Conservation (phyloP, 2,329 filamentous ascomycete genomes). For the Nothopassalora personata region DNA sequence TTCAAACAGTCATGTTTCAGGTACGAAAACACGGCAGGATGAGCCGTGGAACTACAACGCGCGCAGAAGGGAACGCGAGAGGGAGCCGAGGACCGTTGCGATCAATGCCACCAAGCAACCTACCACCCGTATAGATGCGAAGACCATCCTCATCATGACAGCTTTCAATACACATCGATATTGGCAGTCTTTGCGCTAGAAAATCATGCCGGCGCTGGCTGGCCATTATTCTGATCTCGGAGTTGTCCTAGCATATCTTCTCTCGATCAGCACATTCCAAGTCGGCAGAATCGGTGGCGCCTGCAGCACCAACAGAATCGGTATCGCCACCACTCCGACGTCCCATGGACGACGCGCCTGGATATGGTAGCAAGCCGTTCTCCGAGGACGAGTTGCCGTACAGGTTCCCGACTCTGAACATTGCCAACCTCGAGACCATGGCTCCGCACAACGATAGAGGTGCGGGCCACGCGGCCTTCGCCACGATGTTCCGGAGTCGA, state of each 20-base stretch:
- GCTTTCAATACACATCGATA: not conserved
- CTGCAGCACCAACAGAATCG: not conserved
- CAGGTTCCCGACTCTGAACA: not conserved
- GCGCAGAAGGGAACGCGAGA: not conserved
- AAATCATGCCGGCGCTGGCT: too few species aligned
- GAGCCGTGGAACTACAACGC: not conserved
- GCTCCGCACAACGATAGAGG: constrained; percentile 27
- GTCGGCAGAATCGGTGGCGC: too few species aligned
- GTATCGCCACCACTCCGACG: not conserved
- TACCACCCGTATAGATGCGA: not conserved
- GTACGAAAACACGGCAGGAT: not conserved
- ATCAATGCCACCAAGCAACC: not conserved
- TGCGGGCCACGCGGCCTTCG: constrained; percentile 26
- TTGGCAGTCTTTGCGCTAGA: not conserved
- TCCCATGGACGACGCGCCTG: not conserved
- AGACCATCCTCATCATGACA: not conserved
- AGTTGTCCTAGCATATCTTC: not conserved
- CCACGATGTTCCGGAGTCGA: constrained; percentile 32
- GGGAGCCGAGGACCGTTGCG: not conserved
- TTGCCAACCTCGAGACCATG: not conserved
- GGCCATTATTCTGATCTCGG: not conserved
- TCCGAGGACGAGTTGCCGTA: not conserved
- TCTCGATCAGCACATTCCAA: not conserved
- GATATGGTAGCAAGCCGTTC: not conserved
- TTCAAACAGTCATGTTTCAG: not conserved